Conservation (phyloP, 768 basidiomycete species). For the Auriscalpium vulgare region DNA sequence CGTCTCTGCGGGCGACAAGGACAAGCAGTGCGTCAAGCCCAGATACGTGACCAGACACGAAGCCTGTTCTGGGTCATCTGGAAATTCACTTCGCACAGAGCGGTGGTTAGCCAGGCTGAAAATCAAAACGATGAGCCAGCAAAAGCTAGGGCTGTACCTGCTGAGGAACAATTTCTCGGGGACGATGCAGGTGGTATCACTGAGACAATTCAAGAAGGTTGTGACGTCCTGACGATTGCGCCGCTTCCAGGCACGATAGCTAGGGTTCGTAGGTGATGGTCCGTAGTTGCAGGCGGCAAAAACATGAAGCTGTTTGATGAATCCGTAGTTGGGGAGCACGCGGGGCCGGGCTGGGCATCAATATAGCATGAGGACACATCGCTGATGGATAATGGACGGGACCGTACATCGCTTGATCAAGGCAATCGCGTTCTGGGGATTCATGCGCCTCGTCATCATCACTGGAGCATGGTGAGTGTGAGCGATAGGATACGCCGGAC, state of each 20-base stretch:
- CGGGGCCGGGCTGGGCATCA: conserved; percentile 27
- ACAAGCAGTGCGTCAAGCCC: conserved; percentile 45
- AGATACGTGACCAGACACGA: conserved; percentile 43
- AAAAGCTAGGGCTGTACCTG: conserved; percentile 28
- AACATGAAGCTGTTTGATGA: conserved; percentile 49
- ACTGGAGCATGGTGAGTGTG: conserved; percentile 1
- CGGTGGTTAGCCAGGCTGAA: background rate
- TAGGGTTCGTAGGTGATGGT: conserved; percentile 31
- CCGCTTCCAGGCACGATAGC: conserved; percentile 54
- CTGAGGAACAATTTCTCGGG: conserved; percentile 42
- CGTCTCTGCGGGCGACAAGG: conserved; percentile 45
- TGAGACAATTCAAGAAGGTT: conserved; percentile 41
- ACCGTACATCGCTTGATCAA: conserved; percentile 30
- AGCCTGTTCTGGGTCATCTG: conserved; percentile 41
- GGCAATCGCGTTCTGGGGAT: conserved; percentile 8
- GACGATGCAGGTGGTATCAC: conserved; percentile 45
- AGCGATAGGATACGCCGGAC: background rate
- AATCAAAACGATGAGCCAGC: background rate
- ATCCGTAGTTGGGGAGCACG: conserved; percentile 37
- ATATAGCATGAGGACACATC: too few relatives aligned
- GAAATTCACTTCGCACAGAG: conserved; percentile 40
- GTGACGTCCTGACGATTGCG: conserved; percentile 45
- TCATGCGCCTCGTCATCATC: conserved; percentile 9
- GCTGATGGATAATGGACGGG: too few relatives aligned
- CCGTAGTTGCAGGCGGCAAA: conserved; percentile 45